Evolutionary conservation across 139 green algal species (phyloP).

Genomic region (Yamagishiella unicocca): DNA sequence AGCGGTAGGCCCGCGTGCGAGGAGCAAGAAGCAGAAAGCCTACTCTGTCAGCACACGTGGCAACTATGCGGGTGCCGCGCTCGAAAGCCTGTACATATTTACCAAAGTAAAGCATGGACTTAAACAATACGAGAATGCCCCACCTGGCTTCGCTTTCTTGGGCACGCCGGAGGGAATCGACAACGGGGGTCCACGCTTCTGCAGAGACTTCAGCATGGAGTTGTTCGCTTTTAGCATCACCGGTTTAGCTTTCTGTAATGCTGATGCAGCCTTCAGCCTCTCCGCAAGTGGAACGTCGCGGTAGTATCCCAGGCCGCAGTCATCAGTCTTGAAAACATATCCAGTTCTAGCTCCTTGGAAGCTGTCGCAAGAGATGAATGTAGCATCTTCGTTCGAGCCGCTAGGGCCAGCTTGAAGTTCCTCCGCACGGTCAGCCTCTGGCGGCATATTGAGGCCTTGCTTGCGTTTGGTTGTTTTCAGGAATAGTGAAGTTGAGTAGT

Average conservation of each 20-base stretch:
- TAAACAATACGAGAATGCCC: background rate
- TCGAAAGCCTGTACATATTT: background rate
- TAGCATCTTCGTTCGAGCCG: background rate
- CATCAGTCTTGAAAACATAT: slow-evolving; percentile 52
- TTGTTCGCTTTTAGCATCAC: slow-evolving; percentile 59
- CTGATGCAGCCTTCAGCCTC: background rate
- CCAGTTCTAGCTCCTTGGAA: slow-evolving; percentile 27
- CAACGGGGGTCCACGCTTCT: slow-evolving; percentile 31
- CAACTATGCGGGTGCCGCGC: background rate
- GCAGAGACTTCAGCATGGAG: slow-evolving; percentile 50
- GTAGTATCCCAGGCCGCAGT: slow-evolving; percentile 50
- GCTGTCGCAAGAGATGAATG: background rate
- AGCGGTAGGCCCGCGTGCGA: background rate
- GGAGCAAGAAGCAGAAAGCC: background rate
- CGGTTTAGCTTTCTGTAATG: slow-evolving; percentile 20
- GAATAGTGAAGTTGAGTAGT: too few relatives aligned
- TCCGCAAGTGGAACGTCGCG: slow-evolving; percentile 18
- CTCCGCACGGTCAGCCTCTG: background rate
- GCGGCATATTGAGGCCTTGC: background rate
- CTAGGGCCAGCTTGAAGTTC: background rate
- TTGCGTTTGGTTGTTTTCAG: too few relatives aligned
- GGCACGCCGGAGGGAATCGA: slow-evolving; percentile 15
- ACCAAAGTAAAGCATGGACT: background rate
- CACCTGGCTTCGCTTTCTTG: slow-evolving; percentile 64
- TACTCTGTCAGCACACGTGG: background rate